Percentiles rank a stretch among this genome's conserved stretches.
These are phyloP conservation scores for Sporothrix curviconia DNA, from an alignment of 2,329 filamentous ascomycete species.

Conservation along the genomic window DNA sequence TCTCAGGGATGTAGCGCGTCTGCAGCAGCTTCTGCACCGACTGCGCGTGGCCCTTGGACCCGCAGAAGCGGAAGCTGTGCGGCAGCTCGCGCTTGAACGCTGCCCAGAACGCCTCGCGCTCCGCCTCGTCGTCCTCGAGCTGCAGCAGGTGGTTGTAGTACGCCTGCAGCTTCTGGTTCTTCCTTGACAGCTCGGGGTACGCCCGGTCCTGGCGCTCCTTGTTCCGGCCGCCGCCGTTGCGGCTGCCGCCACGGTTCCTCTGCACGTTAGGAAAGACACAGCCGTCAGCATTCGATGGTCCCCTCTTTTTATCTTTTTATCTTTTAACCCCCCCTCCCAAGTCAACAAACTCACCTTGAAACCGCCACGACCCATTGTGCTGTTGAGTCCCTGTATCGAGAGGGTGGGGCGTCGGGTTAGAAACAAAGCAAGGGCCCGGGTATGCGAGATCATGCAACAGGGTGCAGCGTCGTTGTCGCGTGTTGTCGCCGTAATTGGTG, in stretches of 20 bases:
- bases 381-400: slow-evolving; percentile 8
- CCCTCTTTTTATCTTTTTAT: too few species aligned
- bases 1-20: slow-evolving; percentile 83
- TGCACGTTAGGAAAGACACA: slow-evolving; percentile 4
- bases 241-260: slow-evolving; percentile 29
- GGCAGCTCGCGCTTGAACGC: slow-evolving; percentile 78
- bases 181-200: slow-evolving; percentile 61
- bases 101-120: slow-evolving; percentile 77
- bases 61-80: slow-evolving; percentile 96
- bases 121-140: slow-evolving; percentile 58
- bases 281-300: background rate
- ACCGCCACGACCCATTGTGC: slow-evolving; percentile 19
- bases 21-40: slow-evolving; percentile 84
- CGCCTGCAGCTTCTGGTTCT: slow-evolving; percentile 76
- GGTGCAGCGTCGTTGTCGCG: background rate
- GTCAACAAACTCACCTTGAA: slow-evolving; percentile 16
- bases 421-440: background rate
- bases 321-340: background rate
- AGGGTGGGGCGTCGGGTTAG: background rate
- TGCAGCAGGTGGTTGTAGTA: slow-evolving; percentile 79
- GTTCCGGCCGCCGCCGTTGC: slow-evolving; percentile 24
- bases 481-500: background rate
- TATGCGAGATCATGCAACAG: background rate
- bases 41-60: slow-evolving; percentile 91
- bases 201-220: slow-evolving; percentile 36